Base-by-base conservation (phyloP, 2,329 filamentous ascomycete species). In the Colletotrichum eleusines region DNA sequence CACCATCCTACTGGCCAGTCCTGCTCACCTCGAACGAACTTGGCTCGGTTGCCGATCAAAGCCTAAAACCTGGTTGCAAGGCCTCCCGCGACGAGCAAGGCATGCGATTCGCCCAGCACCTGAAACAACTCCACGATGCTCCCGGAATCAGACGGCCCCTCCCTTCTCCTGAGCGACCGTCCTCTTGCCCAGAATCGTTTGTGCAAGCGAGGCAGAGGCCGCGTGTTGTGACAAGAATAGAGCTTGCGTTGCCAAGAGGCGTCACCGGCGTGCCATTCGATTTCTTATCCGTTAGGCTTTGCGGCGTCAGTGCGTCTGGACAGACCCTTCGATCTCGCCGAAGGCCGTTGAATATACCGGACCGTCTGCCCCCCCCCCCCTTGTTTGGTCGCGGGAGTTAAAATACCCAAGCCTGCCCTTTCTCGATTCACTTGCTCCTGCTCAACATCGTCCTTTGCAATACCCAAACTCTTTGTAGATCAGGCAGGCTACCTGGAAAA, bases 231-330 rank as follows among this genome's bases (percentile, higher is more conserved):
- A 51, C 42, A 51, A 23, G 23, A 42, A 59, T 53, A 38, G 54
- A 53, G 55, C 51, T 23, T 38, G 23, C 57, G 68, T 46, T n/a
- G 51, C 35, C 63, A 57, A 62, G 63, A 66, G 63, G 63, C 58
- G 68, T 67, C 58, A 68, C 44, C 33, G 40, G 9, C 26, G 48
- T 70, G 67, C 63, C 67, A 66, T 62, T 70, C 57, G 63, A 70
- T 66, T 60, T 69, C 54, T n/a, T 23, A 38, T 31, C 38, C 23
- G 44, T 16, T 59, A 33, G 48, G 57, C 63, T 42, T 23, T 50
- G 44, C 48, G 63, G 63, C 67, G 66, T 51, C 55, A 50, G 55
- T 46, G 55, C 50, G 55, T n/a, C 26, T 26, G 40, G 42, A 53
- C 31, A 35, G 51, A 55, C 8, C 26, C 59, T 44, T 3, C 46